These are phyloP conservation scores for Colletotrichum sp. DNA, from an alignment of 2,329 filamentous ascomycete species.

Conservation along the genomic window DNA sequence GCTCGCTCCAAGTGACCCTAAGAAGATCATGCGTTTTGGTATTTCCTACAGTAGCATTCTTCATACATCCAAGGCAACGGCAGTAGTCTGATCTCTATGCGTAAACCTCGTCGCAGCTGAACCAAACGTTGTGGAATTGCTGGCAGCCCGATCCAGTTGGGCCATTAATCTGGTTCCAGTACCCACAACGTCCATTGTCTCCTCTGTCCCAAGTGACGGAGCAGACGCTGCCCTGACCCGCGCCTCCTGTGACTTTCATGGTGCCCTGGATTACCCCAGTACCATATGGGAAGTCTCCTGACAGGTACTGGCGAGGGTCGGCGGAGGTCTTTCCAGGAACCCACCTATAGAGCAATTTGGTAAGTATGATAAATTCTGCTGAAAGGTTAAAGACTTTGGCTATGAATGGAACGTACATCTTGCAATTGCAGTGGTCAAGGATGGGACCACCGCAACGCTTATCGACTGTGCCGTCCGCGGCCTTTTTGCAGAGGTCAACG, in stretches of 20 bases:
- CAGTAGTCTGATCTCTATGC: neutral
- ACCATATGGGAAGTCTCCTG: neutral
- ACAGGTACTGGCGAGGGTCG: neutral
- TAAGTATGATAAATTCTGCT: too few relatives aligned
- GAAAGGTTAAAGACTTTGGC: too few relatives aligned
- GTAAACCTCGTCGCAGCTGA: neutral
- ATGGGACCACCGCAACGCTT: neutral
- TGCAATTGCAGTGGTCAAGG: neutral
- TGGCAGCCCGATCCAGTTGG: neutral
- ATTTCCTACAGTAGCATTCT: too few relatives aligned
- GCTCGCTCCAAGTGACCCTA: too few relatives aligned
- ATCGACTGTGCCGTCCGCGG: neutral
- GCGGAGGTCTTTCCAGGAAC: neutral
- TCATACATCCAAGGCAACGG: too few relatives aligned
- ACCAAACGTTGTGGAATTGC: neutral
- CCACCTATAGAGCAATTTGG: neutral
- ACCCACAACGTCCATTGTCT: neutral
- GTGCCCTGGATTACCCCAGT: neutral
- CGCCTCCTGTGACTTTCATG: neutral
- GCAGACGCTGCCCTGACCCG: neutral
- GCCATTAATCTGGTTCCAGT: neutral
- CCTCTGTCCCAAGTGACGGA: neutral
- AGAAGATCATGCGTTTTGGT: too few relatives aligned
- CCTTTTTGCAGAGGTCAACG: neutral
- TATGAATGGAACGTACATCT: neutral